Percentiles rank a stretch among this genome's conserved stretches.
Conservation (phyloP, 2,329 filamentous ascomycete species). For the Pestalotiopsis fici region DNA sequence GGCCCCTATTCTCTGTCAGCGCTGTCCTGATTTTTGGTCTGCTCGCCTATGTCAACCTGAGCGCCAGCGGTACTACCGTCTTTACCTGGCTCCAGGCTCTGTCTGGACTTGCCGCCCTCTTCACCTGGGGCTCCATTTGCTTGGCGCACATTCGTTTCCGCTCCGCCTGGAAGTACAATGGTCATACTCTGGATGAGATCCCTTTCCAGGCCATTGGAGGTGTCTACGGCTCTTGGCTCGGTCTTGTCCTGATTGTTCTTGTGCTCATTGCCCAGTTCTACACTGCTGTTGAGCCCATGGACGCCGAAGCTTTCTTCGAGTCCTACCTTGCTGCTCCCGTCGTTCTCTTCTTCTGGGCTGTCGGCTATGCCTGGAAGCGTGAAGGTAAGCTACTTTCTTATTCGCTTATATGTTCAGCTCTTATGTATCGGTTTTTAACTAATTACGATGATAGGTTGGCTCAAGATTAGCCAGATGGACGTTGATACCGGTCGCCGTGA, state of each 20-base stretch:
- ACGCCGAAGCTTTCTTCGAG: constrained; percentile 52
- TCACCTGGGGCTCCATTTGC: constrained; percentile 71
- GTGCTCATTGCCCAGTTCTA: constrained; percentile 56
- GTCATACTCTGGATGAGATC: constrained; percentile 67
- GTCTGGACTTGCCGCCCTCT: constrained; percentile 65
- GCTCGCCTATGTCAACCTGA: constrained; percentile 50
- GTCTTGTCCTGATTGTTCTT: constrained; percentile 57
- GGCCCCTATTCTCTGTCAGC: constrained; percentile 53
- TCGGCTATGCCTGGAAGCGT: constrained; percentile 66
- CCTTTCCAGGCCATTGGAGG: constrained; percentile 65
- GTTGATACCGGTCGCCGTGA: constrained; percentile 65
- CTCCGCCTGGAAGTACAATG: constrained; percentile 60
- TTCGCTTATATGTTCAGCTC: neutral
- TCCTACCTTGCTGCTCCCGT: constrained; percentile 55
- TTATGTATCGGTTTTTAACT: neutral
- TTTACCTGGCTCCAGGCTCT: constrained; percentile 69
- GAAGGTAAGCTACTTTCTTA: constrained; percentile 25
- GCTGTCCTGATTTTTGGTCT: constrained; percentile 49
- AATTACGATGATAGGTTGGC: constrained; percentile 39
- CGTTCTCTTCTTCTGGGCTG: constrained; percentile 52
- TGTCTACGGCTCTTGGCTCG: constrained; percentile 64
- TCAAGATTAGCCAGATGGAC: constrained; percentile 62
- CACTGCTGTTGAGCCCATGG: constrained; percentile 39
- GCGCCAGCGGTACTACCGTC: constrained; percentile 45
- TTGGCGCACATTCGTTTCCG: constrained; percentile 71